Percentiles rank a stretch among this genome's conserved stretches.
These are phyloP conservation scores for Friedmanniomyces simplex DNA, from an alignment of 495 filamentous ascomycete species.

Conservation along the genomic window DNA sequence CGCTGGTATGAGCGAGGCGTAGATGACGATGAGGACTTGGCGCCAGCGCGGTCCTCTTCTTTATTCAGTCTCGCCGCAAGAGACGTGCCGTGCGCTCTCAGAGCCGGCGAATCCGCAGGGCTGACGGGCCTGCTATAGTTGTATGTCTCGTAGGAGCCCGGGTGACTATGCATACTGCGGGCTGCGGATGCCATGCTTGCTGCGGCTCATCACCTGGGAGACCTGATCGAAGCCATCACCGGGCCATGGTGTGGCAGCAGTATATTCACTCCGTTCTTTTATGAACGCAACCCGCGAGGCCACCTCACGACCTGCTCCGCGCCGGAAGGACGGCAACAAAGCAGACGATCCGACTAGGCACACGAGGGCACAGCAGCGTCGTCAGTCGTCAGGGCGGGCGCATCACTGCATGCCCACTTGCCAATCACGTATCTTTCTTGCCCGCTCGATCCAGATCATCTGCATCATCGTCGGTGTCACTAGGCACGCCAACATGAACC, in stretches of 20 bases:
- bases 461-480: neutral
- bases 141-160: neutral
- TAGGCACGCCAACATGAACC: neutral
- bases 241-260: neutral
- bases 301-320: neutral
- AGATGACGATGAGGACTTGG: neutral
- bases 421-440: neutral
- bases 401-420: neutral
- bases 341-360: neutral
- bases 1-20: neutral
- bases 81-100: neutral
- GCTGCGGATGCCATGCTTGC: neutral
- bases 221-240: neutral
- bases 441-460: neutral
- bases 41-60: constrained; percentile 1
- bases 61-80: neutral
- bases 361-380: neutral
- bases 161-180: neutral
- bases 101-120: neutral
- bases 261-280: neutral
- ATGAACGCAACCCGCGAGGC: neutral
- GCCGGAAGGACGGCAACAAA: neutral
- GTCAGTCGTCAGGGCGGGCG: neutral
- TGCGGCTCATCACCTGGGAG: neutral
- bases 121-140: neutral